Evolutionary conservation across 164 flowering plant species (phyloP).

Genomic region (Hamamelis virginiana): DNA sequence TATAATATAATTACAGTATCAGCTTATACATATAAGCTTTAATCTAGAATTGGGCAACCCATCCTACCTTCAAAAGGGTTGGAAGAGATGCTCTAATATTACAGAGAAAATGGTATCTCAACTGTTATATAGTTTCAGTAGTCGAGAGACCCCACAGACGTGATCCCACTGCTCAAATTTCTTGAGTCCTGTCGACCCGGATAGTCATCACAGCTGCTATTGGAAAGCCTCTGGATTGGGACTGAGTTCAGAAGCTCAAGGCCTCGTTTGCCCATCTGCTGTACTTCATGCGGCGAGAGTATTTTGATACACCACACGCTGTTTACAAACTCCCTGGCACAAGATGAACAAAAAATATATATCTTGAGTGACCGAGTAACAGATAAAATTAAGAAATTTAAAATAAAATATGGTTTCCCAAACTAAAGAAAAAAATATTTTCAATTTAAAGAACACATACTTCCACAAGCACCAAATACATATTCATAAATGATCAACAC

Average conservation of each 20-base stretch:
- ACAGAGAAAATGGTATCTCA: slow-evolving; percentile 22
- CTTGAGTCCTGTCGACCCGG: slow-evolving; percentile 50
- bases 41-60: slow-evolving; percentile 25
- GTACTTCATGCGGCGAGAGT: slow-evolving; percentile 92
- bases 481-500: no score
- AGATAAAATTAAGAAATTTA: neutral
- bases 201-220: slow-evolving; percentile 58
- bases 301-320: slow-evolving; percentile 91
- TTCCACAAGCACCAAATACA: no score
- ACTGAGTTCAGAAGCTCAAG: slow-evolving; percentile 61
- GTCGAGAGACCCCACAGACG: slow-evolving; percentile 67
- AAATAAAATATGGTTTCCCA: no score
- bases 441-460: no score
- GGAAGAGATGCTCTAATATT: slow-evolving; percentile 24
- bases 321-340: slow-evolving; percentile 87
- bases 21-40: slow-evolving; percentile 23
- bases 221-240: slow-evolving; percentile 56
- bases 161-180: slow-evolving; percentile 57
- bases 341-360: neutral
- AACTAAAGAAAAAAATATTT: no score
- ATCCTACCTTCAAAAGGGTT: slow-evolving; percentile 10
- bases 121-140: slow-evolving; percentile 35
- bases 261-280: slow-evolving; percentile 80
- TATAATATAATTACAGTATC: slow-evolving; percentile 42
- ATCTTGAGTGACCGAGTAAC: no score